Evolutionary conservation across 345 rosid genomes (phyloP), one percentile per base, ranked within the genome.

Genomic region (Nephelium lappaceum): DNA sequence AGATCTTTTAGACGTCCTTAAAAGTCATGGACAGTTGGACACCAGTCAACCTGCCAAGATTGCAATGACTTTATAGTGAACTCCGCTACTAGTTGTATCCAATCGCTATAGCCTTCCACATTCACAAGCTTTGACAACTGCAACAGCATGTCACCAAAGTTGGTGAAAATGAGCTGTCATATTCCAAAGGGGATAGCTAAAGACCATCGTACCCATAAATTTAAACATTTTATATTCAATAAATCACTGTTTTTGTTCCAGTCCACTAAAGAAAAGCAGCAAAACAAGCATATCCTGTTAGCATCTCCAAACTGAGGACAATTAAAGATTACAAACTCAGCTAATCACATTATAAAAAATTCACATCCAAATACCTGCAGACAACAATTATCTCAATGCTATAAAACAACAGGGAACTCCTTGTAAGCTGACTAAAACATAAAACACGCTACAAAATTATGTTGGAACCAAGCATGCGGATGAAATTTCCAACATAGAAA

Each of bases 101-200:
- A 96, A 64, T 96, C 99, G 85, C 95, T 86, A 72, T 96, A 96
- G 74, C 99, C 98, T 66, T 94, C 98, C 87, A 96, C 93, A 78
- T 89, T 96, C 88, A 96, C 98, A 85, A 96, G 97, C 89, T 96
- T 98, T 38, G 98, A 93, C 86, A 96, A 85, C 99, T 96, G 93
- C 85, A 78, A 81, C 51, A 82, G 62, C 72, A 82, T 83, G 75
- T 75, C 61, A 79, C 55, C 65, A 63, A n/a, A 79, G 74, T 60
- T 61, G 75, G 66, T 61, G 41, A 80, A 67, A 57, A 45, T 64
- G 16, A 58, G 43, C 45, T 39, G 23, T 65, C 18, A 74, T 42
- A 80, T 69, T 80, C 73, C 41, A 45, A 18, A 47, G 45, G 81
- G n/a, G 31, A 45, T 51, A 81, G 79, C 62, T 60, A 84, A 27